Evolutionary conservation across 345 rosid genomes (phyloP).

Genomic region (Punica granatum): DNA sequence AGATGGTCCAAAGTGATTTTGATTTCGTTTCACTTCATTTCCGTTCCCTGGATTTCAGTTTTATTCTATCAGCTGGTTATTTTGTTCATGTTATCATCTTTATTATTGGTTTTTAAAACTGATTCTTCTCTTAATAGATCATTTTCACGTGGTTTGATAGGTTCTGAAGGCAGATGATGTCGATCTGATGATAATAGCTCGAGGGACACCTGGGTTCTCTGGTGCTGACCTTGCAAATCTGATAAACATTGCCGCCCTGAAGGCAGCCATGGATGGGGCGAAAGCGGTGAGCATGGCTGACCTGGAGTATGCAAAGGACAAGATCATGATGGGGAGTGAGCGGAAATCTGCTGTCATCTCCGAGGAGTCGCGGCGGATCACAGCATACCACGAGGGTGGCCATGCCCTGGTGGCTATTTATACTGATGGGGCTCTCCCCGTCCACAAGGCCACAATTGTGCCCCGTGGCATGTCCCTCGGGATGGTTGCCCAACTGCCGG

Average conservation of each 20-base stretch:
- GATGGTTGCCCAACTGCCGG: slow-evolving; percentile 89
- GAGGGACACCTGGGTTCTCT: slow-evolving; percentile 97
- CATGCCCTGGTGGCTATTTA: slow-evolving; percentile 95
- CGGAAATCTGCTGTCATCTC: slow-evolving; percentile 92
- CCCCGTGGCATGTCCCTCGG: slow-evolving; percentile 96
- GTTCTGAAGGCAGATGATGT: slow-evolving; percentile 86
- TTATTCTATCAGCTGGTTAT: background rate
- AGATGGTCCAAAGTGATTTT: background rate
- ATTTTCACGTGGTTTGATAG: slow-evolving; percentile 24
- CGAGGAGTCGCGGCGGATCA: slow-evolving; percentile 56
- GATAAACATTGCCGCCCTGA: slow-evolving; percentile 83
- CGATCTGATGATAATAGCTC: slow-evolving; percentile 86
- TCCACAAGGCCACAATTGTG: slow-evolving; percentile 94
- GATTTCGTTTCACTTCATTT: background rate
- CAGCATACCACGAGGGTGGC: slow-evolving; percentile 97
- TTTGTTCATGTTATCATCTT: background rate
- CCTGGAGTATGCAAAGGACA: slow-evolving; percentile 90
- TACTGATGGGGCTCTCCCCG: slow-evolving; percentile 88
- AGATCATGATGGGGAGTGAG: slow-evolving; percentile 97
- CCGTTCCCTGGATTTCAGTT: background rate
- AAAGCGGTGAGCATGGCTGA: slow-evolving; percentile 84
- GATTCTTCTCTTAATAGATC: background rate
- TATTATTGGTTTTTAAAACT: background rate
- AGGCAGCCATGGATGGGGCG: slow-evolving; percentile 97
- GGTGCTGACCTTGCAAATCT: slow-evolving; percentile 95